A percentile compares a stretch with the other conserved stretches of the same genome.
phyloP scores from a whole-genome alignment of 176 grass and related monocot species.

The Rhipidocladum racemiflorum region DNA sequence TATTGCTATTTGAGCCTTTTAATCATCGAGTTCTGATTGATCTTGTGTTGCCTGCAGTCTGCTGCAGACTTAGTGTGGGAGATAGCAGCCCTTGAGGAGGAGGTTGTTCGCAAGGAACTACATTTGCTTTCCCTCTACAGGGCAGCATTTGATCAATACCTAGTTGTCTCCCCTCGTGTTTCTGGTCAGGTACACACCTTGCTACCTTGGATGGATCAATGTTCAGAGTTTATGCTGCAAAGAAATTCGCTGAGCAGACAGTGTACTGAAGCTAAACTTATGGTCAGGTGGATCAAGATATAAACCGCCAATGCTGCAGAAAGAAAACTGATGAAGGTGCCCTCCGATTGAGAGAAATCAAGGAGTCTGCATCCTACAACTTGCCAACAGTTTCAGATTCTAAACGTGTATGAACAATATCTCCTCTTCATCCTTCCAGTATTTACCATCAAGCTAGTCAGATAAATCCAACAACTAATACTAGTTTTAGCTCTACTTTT shows the following conservation, averaged over 20 bases:
- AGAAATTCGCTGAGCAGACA: constrained; percentile 4
- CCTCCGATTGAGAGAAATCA: constrained; percentile 45
- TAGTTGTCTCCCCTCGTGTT: constrained; percentile 40
- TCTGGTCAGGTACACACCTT: constrained; percentile 35
- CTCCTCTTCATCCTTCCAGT: constrained; percentile 4
- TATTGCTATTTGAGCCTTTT: neutral
- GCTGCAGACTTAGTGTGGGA: constrained; percentile 63
- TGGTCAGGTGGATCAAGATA: constrained; percentile 38
- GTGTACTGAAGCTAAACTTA: constrained; percentile 1
- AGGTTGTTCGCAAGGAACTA: constrained; percentile 72
- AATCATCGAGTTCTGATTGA: neutral
- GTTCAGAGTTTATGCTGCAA: neutral
- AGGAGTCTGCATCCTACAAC: constrained; percentile 45
- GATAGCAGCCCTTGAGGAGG: constrained; percentile 78
- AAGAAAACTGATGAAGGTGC: constrained; percentile 37
- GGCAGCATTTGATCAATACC: constrained; percentile 67
- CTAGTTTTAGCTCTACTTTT: neutral
- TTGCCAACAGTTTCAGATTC: constrained; percentile 45
- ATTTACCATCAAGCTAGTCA: neutral
- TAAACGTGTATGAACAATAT: constrained; percentile 42
- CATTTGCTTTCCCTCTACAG: constrained; percentile 84
- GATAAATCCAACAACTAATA: neutral
- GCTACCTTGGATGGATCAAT: constrained; percentile 24
- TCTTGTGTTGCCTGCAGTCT: constrained; percentile 34
- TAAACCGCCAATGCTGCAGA: constrained; percentile 12